Conservation (phyloP, 2,329 filamentous ascomycete species). For the Corinectria fuckeliana region DNA sequence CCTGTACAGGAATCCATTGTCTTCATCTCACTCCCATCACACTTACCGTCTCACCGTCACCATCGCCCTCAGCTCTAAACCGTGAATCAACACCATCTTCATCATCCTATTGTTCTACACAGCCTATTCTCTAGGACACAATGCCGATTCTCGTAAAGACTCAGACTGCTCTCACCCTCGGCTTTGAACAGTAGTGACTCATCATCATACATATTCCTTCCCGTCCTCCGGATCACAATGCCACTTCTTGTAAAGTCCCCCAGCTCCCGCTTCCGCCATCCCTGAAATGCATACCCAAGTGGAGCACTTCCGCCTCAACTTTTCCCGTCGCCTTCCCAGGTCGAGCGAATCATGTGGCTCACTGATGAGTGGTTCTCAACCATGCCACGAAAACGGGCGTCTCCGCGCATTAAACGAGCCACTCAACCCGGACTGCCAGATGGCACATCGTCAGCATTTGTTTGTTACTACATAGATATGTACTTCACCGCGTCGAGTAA, state of each 20-base stretch:
- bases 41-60: neutral
- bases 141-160: neutral
- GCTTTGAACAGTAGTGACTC: neutral
- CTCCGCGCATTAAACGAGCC: conserved; percentile 8
- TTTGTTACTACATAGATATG: no score
- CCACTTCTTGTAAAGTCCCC: neutral
- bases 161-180: neutral
- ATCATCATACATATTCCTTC: no score
- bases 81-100: neutral
- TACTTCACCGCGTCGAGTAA: no score
- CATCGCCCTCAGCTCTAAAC: neutral
- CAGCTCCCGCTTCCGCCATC: neutral
- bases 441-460: neutral
- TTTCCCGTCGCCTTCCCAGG: neutral
- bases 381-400: neutral
- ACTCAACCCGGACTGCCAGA: neutral
- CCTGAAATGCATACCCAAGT: neutral
- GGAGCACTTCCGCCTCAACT: neutral
- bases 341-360: neutral
- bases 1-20: no score
- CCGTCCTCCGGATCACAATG: neutral
- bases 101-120: neutral
- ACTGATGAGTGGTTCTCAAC: neutral
- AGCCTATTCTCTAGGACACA: neutral
- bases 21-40: neutral